Conservation (phyloP, 2,329 filamentous ascomycete species). For the Pseudocercospora fuligena region DNA sequence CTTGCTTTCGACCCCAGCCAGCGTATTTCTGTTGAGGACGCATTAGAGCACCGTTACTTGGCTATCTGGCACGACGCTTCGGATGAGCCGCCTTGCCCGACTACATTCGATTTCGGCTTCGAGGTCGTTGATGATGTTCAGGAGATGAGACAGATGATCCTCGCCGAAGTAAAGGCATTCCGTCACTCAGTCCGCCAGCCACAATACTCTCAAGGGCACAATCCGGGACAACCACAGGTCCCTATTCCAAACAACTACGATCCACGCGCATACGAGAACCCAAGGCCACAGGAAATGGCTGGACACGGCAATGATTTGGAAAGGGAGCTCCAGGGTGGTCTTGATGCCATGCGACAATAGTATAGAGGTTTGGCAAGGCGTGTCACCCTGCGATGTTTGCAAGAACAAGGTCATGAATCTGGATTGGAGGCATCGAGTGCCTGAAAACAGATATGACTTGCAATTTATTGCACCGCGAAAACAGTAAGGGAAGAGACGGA, state of each 20-base stretch:
- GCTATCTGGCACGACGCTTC: slow-evolving; percentile 98
- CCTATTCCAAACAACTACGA: slow-evolving; percentile 67
- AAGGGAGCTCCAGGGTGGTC: slow-evolving; percentile 69
- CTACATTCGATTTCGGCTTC: slow-evolving; percentile 97
- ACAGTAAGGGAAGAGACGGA: not conserved
- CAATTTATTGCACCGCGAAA: not conserved
- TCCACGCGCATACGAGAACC: slow-evolving; percentile 63
- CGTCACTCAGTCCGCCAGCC: slow-evolving; percentile 54
- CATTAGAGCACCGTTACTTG: slow-evolving; percentile 93
- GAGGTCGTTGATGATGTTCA: slow-evolving; percentile 94
- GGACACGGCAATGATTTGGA: slow-evolving; percentile 75
- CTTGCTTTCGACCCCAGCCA: slow-evolving; percentile 93
- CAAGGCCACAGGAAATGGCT: slow-evolving; percentile 60
- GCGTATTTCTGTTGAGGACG: slow-evolving; percentile 91
- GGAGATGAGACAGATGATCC: slow-evolving; percentile 96
- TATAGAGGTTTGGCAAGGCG: not conserved
- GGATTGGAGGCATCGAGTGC: not conserved
- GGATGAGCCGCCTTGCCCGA: slow-evolving; percentile 91
- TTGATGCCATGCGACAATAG: slow-evolving; percentile 35
- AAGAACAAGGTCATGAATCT: not conserved
- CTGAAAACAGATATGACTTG: not conserved
- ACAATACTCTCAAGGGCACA: slow-evolving; percentile 51
- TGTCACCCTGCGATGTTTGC: not conserved
- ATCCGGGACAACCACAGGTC: slow-evolving; percentile 50
- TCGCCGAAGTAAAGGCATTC: slow-evolving; percentile 92